Evolutionary conservation across 371 early-diverging fungal species (phyloP), one percentile per base, ranked within the genome.

Genomic region (Conidiobolus coronatus): DNA sequence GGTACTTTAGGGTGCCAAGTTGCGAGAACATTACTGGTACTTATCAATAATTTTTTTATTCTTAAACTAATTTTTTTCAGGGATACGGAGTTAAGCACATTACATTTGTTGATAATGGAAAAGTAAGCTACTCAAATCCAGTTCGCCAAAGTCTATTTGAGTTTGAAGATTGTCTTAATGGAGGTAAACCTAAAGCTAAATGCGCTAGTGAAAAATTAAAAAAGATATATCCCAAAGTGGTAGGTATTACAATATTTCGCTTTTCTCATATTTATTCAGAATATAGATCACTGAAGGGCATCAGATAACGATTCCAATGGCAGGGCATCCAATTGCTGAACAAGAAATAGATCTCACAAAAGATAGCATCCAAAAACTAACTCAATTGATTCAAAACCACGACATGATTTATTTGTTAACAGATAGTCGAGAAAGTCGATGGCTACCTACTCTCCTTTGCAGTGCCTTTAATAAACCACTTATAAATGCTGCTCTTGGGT

Each of bases 1-100:
- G 96, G 96, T n/a, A 95, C 96, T 5, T 66, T 95, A 19, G 96
- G 96, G 1, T 86, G 86, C 43, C 84, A 91, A 59, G 87, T 90
- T 1, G 89, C 86, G 0, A 68, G 93, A 11, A 65, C 64, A 20
- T 58, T 86, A 37, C 42, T 83, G 60, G 81, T 77, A 61, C 51
- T 44, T 48, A 40, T 8, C 19, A 22, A 47, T 29, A 12, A n/a
- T 33, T 43, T 15, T 17, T 29, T 45, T 13, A 39, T 18, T 40
- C 34, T 14, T 1, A 17, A 11, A 15, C 14, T 21, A 2, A 43
- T 18, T 43, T 20, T 34, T 33, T 55, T 22, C 51, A 80, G 81
- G 92, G 79, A 15, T 95, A 94, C 93, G 92, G 91, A 34, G 74
- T 93, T 11, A 77, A 85, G 7, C 64, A 81, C 49, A 86, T 95